phyloP scores from a whole-genome alignment of 2,329 filamentous ascomycete genomes.

The Aureobasidium sp. region DNA sequence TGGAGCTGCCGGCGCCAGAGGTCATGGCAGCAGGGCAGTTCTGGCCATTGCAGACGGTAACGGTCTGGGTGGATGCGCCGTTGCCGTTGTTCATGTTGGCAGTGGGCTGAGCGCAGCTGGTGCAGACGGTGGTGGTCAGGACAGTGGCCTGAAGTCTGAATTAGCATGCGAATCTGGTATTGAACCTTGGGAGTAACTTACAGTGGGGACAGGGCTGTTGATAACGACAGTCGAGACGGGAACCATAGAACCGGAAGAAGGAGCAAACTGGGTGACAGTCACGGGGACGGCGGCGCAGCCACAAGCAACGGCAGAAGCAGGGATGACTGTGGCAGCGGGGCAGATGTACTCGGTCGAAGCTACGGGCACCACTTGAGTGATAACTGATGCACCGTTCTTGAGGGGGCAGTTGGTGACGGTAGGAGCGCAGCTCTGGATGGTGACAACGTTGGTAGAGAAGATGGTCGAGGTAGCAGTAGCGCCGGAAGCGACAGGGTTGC shows the following conservation, averaged over 20 bases:
- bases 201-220: no score
- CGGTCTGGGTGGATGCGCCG: slow-evolving; percentile 7
- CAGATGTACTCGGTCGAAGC: slow-evolving; percentile 8
- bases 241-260: no score
- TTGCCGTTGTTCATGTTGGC: slow-evolving; percentile 10
- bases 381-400: not conserved
- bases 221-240: no score
- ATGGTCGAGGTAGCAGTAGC: slow-evolving; percentile 15
- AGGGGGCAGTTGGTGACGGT: slow-evolving; percentile 18
- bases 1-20: not conserved
- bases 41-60: slow-evolving; percentile 10
- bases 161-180: no score
- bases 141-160: not conserved
- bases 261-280: not conserved
- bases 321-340: not conserved
- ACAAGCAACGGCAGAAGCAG: slow-evolving; percentile 12
- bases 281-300: slow-evolving; percentile 4
- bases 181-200: not conserved
- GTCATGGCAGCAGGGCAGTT: slow-evolving; percentile 2
- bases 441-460: slow-evolving; percentile 17
- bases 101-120: slow-evolving; percentile 13
- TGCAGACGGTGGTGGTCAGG: slow-evolving; percentile 1
- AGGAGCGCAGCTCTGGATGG: slow-evolving; percentile 17
- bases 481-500: not conserved
- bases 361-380: slow-evolving; percentile 6